These are phyloP conservation scores for Pseudogymnoascus sp. DNA, from an alignment of 2,329 filamentous ascomycete species.

Conservation along the genomic window DNA sequence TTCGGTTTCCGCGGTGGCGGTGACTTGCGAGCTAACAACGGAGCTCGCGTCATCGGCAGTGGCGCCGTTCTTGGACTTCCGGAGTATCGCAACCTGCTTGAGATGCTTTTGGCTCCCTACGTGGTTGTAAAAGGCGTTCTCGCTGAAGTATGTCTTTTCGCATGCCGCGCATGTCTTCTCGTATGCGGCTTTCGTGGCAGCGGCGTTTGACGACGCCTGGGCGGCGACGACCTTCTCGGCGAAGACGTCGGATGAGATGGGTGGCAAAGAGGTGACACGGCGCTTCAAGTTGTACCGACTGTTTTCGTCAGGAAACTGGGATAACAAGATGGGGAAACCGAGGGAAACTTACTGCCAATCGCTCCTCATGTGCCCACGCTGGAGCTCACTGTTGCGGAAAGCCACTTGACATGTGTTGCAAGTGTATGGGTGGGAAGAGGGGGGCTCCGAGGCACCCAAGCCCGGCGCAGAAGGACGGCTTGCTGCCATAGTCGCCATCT, in stretches of 20 bases:
- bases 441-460: constrained; percentile 23
- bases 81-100: constrained; percentile 49
- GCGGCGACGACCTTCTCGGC: constrained; percentile 92
- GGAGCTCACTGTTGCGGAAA: constrained; percentile 86
- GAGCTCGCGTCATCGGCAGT: constrained; percentile 64
- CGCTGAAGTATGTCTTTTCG: constrained; percentile 89
- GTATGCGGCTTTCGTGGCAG: constrained; percentile 80
- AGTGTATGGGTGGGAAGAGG: constrained; percentile 74
- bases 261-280: constrained; percentile 79
- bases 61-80: constrained; percentile 27
- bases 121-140: constrained; percentile 93
- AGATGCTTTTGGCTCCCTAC: constrained; percentile 85
- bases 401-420: constrained; percentile 98
- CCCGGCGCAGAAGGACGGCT: constrained; percentile 27
- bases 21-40: constrained; percentile 57
- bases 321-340: constrained; percentile 7
- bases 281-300: constrained; percentile 96
- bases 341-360: constrained; percentile 81
- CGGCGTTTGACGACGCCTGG: constrained; percentile 73
- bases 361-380: constrained; percentile 93
- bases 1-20: constrained; percentile 24
- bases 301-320: constrained; percentile 16
- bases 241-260: constrained; percentile 85
- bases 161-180: constrained; percentile 76
- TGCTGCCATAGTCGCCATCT: constrained; percentile 43